Evolutionary conservation across 176 grass and related monocot genomes (phyloP).

Genomic region (Avena atlantica): DNA sequence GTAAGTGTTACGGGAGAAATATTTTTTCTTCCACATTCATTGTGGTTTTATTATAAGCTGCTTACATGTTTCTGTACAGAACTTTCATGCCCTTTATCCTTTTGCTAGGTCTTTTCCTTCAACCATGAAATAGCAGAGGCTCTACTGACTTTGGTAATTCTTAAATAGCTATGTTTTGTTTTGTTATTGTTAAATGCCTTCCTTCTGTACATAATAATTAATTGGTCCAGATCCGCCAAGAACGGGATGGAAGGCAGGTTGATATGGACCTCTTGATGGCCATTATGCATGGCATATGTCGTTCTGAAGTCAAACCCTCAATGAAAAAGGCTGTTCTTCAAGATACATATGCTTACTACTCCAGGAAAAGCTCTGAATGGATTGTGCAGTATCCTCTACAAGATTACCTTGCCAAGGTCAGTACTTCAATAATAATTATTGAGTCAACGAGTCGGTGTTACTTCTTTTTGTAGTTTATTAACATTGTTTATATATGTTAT

Average conservation of each 20-base stretch:
- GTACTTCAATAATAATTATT: constrained; percentile 15
- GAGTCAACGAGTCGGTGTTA: neutral
- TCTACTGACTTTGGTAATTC: constrained; percentile 55
- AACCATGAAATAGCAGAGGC: constrained; percentile 44
- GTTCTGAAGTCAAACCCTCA: constrained; percentile 49
- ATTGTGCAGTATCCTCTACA: constrained; percentile 52
- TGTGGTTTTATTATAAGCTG: constrained; percentile 30
- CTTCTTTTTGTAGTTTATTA: constrained; percentile 16
- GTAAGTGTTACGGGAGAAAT: constrained; percentile 42
- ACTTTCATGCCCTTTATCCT: constrained; percentile 31
- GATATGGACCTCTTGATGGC: constrained; percentile 35
- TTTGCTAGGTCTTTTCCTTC: constrained; percentile 62
- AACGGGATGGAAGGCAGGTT: constrained; percentile 54
- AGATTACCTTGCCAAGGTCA: constrained; percentile 65
- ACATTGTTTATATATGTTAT: constrained; percentile 29
- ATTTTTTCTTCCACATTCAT: constrained; percentile 14
- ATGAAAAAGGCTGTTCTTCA: constrained; percentile 50
- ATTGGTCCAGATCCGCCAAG: constrained; percentile 54
- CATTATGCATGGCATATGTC: constrained; percentile 53
- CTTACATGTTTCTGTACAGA: constrained; percentile 24
- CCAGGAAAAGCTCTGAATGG: constrained; percentile 58
- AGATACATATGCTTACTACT: constrained; percentile 55
- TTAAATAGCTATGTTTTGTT: constrained; percentile 21
- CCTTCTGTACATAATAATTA: constrained; percentile 35
- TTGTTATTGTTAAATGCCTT: constrained; percentile 21